A percentile compares a stretch with the other conserved stretches of the same genome.
These are phyloP conservation scores for Tetraselmis striata DNA, from an alignment of 139 green algal species.

Conservation along the genomic window DNA sequence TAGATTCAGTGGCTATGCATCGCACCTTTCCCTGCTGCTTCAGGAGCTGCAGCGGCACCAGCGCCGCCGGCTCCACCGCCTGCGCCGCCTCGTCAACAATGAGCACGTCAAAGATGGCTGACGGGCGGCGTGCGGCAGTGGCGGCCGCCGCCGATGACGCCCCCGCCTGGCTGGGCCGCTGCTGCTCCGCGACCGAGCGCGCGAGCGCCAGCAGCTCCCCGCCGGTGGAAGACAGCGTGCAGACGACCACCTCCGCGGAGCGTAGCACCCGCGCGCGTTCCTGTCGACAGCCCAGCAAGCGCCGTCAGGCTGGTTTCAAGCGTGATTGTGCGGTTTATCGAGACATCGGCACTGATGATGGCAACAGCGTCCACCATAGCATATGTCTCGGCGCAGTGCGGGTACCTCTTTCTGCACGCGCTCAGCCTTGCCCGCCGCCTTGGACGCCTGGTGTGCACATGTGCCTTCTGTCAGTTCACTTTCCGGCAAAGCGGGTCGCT, in stretches of 20 bases:
- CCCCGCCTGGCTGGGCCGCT: background rate
- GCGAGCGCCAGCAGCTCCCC: slow-evolving; percentile 45
- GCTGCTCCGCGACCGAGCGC: background rate
- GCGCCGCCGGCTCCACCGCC: slow-evolving; percentile 66
- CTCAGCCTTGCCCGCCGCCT: background rate
- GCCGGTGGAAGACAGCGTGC: slow-evolving; percentile 53
- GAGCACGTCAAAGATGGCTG: slow-evolving; percentile 52
- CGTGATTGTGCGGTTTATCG: no score
- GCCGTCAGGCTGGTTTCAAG: no score
- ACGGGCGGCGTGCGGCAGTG: no score
- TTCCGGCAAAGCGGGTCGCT: no score
- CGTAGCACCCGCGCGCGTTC: slow-evolving; percentile 37
- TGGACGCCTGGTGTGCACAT: background rate
- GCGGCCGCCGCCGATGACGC: background rate
- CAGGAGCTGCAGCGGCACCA: slow-evolving; percentile 63
- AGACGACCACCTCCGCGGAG: slow-evolving; percentile 49
- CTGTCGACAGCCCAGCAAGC: no score
- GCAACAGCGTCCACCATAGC: no score
- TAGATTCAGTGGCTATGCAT: no score
- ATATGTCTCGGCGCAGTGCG: no score
- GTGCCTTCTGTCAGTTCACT: no score
- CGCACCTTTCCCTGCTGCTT: slow-evolving; percentile 11
- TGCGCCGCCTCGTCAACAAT: slow-evolving; percentile 73
- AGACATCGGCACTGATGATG: no score
- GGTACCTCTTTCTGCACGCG: no score